These are phyloP conservation scores for Fusarium nygamai DNA, from an alignment of 2,329 filamentous ascomycete genomes.

Conservation along the genomic window DNA sequence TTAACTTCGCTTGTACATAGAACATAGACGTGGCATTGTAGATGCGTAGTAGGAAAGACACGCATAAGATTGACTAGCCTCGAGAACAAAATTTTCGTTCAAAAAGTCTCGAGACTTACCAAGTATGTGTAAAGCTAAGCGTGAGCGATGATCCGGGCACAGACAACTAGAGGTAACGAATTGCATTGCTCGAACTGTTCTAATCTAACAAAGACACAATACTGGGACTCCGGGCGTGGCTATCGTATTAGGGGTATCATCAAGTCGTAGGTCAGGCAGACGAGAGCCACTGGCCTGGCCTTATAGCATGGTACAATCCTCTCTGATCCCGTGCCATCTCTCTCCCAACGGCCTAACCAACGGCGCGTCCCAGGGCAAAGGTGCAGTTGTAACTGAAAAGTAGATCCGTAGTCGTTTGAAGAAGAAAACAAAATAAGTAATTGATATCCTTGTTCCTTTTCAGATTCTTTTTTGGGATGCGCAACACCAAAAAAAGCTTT, in stretches of 20 bases:
- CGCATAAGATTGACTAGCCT: background rate
- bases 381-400: conserved; percentile 16
- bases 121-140: background rate
- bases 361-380: background rate
- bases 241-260: conserved; percentile 42
- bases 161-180: conserved; percentile 11
- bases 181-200: conserved; percentile 38
- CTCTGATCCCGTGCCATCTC: conserved; percentile 38
- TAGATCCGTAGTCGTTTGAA: conserved; percentile 8
- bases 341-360: conserved; percentile 23
- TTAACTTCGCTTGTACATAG: conserved; percentile 22
- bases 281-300: conserved; percentile 31
- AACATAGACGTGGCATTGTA: background rate
- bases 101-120: background rate
- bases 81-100: background rate
- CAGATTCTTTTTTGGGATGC: conserved; percentile 40
- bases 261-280: conserved; percentile 40
- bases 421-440: conserved; percentile 31
- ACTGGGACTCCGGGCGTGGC: conserved; percentile 42
- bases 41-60: background rate
- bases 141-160: background rate
- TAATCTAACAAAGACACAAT: conserved; percentile 36
- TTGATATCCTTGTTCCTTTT: conserved; percentile 42
- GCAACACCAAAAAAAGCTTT: conserved; percentile 42
- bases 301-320: conserved; percentile 39